Evolutionary conservation across 1,284 basidiomycete genomes (phyloP).

Genomic region (Inonotus obliquus): DNA sequence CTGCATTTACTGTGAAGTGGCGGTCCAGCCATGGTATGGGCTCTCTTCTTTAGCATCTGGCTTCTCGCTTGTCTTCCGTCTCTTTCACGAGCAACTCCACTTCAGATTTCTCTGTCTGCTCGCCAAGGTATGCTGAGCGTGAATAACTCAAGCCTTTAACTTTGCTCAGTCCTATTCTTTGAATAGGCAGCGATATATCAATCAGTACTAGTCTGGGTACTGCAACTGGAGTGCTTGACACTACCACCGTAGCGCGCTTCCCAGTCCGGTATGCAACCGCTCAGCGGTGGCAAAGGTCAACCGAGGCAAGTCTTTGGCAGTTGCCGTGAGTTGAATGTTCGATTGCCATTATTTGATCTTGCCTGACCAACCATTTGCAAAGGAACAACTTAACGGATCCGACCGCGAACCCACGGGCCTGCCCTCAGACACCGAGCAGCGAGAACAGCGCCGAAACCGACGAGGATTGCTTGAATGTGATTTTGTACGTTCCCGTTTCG

Average conservation of each 20-base stretch:
- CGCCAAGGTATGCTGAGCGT: not conserved
- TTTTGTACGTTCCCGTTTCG: constrained; percentile 61
- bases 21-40: not conserved
- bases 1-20: not conserved
- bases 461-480: constrained; percentile 78
- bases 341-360: not conserved
- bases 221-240: constrained; percentile 48
- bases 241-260: constrained; percentile 48
- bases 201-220: constrained; percentile 48
- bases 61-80: not conserved
- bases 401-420: constrained; percentile 58
- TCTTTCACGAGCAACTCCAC: not conserved
- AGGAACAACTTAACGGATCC: constrained; percentile 52
- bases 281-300: constrained; percentile 53
- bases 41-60: not conserved
- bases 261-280: constrained; percentile 62
- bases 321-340: constrained; percentile 49
- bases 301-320: constrained; percentile 48
- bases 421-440: constrained; percentile 53
- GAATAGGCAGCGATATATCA: not conserved
- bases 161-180: not conserved
- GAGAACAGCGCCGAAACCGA: constrained; percentile 43
- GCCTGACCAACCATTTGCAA: constrained; percentile 8
- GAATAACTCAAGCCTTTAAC: too few species aligned
- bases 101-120: not conserved